Evolutionary conservation across 2,329 filamentous ascomycete genomes (phyloP).

Genomic region (Cadophora sp.): DNA sequence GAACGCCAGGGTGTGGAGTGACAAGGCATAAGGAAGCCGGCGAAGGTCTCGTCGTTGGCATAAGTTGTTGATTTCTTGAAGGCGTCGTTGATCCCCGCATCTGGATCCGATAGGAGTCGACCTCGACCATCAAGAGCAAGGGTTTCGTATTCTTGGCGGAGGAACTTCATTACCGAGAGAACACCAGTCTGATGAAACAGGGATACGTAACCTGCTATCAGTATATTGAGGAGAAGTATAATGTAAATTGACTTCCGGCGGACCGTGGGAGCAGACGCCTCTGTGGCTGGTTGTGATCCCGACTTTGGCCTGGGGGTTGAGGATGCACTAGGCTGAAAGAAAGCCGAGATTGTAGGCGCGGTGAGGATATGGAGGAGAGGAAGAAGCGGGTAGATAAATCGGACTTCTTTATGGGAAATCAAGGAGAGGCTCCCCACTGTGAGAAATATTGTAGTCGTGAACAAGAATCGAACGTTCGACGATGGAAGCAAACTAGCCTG

Average conservation of each 20-base stretch:
- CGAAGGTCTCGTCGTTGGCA: conserved; percentile 54
- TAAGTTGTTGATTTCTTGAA: conserved; percentile 18
- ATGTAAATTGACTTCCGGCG: conserved; percentile 62
- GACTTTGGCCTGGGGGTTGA: conserved; percentile 24
- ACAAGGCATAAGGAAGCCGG: conserved; percentile 91
- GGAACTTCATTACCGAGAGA: conserved; percentile 73
- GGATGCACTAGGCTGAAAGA: conserved; percentile 57
- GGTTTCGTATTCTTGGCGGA: conserved; percentile 75
- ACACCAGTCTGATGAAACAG: conserved; percentile 82
- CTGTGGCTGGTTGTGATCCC: conserved; percentile 29
- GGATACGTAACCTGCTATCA: conserved; percentile 76
- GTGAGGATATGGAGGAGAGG: conserved; percentile 85
- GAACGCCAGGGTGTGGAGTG: conserved; percentile 96
- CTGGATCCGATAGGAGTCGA: conserved; percentile 37
- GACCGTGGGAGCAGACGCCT: conserved; percentile 34
- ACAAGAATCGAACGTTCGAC: conserved; percentile 50
- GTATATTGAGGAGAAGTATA: conserved; percentile 69
- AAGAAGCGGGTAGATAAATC: conserved; percentile 93
- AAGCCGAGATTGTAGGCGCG: conserved; percentile 68
- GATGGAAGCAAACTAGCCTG: conserved; percentile 46
- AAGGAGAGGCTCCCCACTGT: conserved; percentile 72
- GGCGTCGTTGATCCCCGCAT: conserved; percentile 27
- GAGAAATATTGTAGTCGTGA: conserved; percentile 59
- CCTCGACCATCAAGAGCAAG: conserved; percentile 54
- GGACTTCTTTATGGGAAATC: conserved; percentile 94